Conservation (phyloP, 768 basidiomycete species). For the Candolleomyces aberdarensis region DNA sequence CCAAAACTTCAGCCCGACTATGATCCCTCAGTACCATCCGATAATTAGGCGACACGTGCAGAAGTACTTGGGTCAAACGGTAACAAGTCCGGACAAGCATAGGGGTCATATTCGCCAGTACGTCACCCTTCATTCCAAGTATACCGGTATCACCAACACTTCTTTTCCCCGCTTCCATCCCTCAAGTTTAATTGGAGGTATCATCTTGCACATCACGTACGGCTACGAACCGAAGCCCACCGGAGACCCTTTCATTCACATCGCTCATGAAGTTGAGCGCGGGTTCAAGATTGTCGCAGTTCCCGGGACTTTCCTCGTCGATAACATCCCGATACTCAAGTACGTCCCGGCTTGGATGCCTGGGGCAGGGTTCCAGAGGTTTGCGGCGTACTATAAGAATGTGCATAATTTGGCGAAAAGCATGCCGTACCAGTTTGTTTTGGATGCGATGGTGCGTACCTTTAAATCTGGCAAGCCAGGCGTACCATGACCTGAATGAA, state of each 20-base stretch:
- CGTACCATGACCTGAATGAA: not conserved
- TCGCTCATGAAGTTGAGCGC: slow-evolving; percentile 28
- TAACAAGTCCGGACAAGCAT: not conserved
- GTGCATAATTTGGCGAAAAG: not conserved
- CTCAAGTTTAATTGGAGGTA: not conserved
- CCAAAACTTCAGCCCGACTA: slow-evolving; percentile 8
- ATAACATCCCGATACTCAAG: slow-evolving; percentile 19
- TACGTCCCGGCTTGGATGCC: slow-evolving; percentile 37
- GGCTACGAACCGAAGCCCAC: not conserved
- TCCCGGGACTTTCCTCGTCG: slow-evolving; percentile 18
- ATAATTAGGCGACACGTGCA: slow-evolving; percentile 8
- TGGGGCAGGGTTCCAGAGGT: slow-evolving; percentile 29
- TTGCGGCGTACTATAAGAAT: slow-evolving; percentile 6
- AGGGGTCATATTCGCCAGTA: slow-evolving; percentile 1
- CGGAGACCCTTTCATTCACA: slow-evolving; percentile 34
- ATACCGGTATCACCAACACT: no score
- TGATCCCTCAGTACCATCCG: slow-evolving; percentile 35
- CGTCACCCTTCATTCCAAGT: no score
- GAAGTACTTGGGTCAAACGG: not conserved
- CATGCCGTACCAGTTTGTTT: not conserved
- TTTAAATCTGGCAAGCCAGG: not conserved
- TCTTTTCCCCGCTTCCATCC: not conserved
- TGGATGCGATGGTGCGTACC: not conserved
- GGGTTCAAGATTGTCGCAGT: slow-evolving; percentile 19
- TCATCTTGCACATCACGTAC: not conserved